phyloP scores from a whole-genome alignment of 108 stramenopile species.

The Nitzschia inconspicua region DNA sequence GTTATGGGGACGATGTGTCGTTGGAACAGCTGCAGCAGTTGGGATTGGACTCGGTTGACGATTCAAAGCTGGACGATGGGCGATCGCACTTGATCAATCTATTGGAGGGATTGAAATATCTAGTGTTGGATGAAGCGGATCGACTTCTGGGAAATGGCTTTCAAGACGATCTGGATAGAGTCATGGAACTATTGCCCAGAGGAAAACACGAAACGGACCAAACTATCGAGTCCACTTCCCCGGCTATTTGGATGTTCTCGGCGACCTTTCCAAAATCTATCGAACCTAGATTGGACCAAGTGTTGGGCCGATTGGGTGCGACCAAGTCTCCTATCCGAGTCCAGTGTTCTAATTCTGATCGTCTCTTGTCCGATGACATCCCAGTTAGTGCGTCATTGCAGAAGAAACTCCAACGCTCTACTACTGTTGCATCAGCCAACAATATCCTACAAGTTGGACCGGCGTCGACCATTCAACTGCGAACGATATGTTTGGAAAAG shows the following conservation, averaged over 20 bases:
- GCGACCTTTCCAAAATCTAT: conserved; percentile 93
- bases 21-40: conserved; percentile 52
- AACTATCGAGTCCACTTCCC: not conserved
- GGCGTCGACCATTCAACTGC: conserved; percentile 61
- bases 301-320: conserved; percentile 70
- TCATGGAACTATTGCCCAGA: conserved; percentile 56
- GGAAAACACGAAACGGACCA: conserved; percentile 24
- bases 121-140: conserved; percentile 98
- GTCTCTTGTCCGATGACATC: conserved; percentile 24
- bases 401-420: conserved; percentile 26
- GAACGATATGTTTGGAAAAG: conserved; percentile 60
- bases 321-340: conserved; percentile 43
- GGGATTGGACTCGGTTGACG: conserved; percentile 34
- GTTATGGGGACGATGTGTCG: conserved; percentile 21
- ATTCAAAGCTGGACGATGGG: conserved; percentile 44
- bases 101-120: conserved; percentile 47
- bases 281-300: conserved; percentile 73
- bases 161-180: conserved; percentile 64
- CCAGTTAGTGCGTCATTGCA: conserved; percentile 26
- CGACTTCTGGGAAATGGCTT: conserved; percentile 77
- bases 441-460: conserved; percentile 40
- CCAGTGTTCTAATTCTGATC: conserved; percentile 46
- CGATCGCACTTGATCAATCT: conserved; percentile 42
- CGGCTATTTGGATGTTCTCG: conserved; percentile 73
- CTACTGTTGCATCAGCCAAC: conserved; percentile 8